Percentiles rank a stretch among this genome's conserved stretches.
These are phyloP conservation scores for Metarhizium brunneum DNA, from an alignment of 2,329 filamentous ascomycete genomes.

Conservation along the genomic window DNA sequence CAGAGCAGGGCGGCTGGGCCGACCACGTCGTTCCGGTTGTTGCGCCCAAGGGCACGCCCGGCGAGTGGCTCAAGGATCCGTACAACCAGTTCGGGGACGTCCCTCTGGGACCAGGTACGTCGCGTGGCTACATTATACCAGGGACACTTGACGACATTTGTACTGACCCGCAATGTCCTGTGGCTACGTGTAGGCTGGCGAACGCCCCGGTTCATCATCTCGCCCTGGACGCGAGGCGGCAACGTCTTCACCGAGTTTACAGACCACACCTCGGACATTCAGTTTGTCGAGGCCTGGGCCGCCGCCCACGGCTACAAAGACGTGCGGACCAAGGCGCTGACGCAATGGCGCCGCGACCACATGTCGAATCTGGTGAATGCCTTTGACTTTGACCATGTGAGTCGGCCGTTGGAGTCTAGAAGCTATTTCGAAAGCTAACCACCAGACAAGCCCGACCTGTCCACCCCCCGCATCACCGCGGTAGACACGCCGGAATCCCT, in stretches of 20 bases:
- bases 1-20: conserved; percentile 44
- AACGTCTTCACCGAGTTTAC: conserved; percentile 43
- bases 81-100: conserved; percentile 16
- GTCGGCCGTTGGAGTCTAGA: too few species aligned
- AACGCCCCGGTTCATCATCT: conserved; percentile 42
- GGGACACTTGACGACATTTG: too few species aligned
- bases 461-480: conserved; percentile 4
- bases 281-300: conserved; percentile 40
- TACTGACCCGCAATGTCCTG: too few species aligned
- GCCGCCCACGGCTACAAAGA: conserved; percentile 22
- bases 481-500: conserved; percentile 3
- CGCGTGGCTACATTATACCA: too few species aligned
- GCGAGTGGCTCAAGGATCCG: conserved; percentile 39
- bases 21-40: conserved; percentile 42
- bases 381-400: conserved; percentile 30
- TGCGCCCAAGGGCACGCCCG: conserved; percentile 34
- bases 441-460: conserved; percentile 7
- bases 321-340: conserved; percentile 16
- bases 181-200: conserved; percentile 24
- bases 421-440: too few species aligned
- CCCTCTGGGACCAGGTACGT: conserved; percentile 19
- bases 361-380: conserved; percentile 22
- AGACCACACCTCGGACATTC: conserved; percentile 44
- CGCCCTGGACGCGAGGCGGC: conserved; percentile 43
- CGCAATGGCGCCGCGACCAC: conserved; percentile 16